Percentiles rank a stretch among this genome's conserved stretches.
Evolutionary conservation across 2,329 filamentous ascomycete species (phyloP).

Genomic region (Ustilaginoidea virens): DNA sequence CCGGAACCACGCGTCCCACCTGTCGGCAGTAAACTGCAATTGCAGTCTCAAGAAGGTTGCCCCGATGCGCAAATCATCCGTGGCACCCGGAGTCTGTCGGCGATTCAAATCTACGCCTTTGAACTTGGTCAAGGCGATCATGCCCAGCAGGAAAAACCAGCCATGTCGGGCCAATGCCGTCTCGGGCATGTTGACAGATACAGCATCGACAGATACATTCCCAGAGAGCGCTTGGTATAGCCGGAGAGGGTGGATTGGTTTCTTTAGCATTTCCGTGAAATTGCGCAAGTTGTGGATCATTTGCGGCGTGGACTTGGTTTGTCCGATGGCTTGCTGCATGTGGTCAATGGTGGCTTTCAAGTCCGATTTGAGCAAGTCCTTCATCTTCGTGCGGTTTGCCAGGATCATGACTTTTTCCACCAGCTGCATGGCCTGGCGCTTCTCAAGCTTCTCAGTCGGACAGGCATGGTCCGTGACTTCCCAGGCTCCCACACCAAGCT

Average conservation of each 20-base stretch:
- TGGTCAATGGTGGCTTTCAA: constrained; percentile 83
- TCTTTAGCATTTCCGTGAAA: constrained; percentile 66
- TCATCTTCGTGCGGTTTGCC: constrained; percentile 71
- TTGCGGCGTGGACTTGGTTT: constrained; percentile 61
- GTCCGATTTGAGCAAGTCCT: constrained; percentile 82
- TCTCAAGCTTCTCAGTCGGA: constrained; percentile 60
- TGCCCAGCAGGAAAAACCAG: constrained; percentile 85
- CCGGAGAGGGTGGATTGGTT: constrained; percentile 65
- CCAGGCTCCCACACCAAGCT: constrained; percentile 51
- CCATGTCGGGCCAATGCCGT: constrained; percentile 62
- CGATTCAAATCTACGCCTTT: constrained; percentile 54
- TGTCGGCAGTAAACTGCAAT: constrained; percentile 64
- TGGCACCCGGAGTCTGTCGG: constrained; percentile 61
- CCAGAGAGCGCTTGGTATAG: constrained; percentile 73
- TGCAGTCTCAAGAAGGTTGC: constrained; percentile 68
- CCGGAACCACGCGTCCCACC: constrained; percentile 85
- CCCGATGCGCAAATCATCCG: constrained; percentile 70
- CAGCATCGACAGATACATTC: constrained; percentile 56
- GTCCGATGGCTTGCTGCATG: constrained; percentile 75
- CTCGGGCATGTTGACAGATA: constrained; percentile 52
- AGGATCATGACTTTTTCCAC: constrained; percentile 73
- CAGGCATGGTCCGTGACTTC: constrained; percentile 69
- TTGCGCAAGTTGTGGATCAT: constrained; percentile 80
- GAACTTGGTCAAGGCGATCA: constrained; percentile 79
- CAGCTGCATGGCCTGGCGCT: constrained; percentile 62